These are phyloP conservation scores for Osmanthus fragrans DNA, from an alignment of 257 asterid species.

Conservation along the genomic window DNA sequence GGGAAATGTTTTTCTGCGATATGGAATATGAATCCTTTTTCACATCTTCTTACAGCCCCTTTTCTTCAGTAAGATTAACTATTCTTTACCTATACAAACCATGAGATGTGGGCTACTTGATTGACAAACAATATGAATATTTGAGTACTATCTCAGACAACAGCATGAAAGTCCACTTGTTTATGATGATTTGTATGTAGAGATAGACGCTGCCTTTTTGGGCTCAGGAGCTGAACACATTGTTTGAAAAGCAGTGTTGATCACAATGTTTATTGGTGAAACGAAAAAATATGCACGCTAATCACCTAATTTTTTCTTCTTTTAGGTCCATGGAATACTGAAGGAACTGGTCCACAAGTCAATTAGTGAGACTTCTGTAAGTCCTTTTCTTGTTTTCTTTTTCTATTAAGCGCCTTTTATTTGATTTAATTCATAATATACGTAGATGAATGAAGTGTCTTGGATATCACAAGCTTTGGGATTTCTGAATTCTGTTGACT, in stretches of 20 bases:
- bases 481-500: conserved; percentile 1
- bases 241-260: background rate
- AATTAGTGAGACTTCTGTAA: conserved; percentile 53
- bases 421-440: background rate
- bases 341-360: conserved; percentile 72
- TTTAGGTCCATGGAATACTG: conserved; percentile 70
- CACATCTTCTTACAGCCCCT: too few species aligned
- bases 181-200: background rate
- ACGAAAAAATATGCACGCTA: background rate
- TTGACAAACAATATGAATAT: too few species aligned
- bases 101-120: too few species aligned
- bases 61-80: too few species aligned
- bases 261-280: background rate
- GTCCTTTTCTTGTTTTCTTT: conserved; percentile 13
- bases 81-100: too few species aligned
- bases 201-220: background rate
- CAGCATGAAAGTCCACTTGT: too few species aligned
- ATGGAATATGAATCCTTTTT: too few species aligned
- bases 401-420: background rate
- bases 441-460: background rate
- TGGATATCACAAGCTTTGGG: too few species aligned
- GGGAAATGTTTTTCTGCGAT: too few species aligned
- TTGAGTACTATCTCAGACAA: too few species aligned
- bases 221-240: background rate
- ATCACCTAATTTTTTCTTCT: conserved; percentile 8